Conservation (phyloP, 179 eudicot genomes). For the Patellifolia procumbens region DNA sequence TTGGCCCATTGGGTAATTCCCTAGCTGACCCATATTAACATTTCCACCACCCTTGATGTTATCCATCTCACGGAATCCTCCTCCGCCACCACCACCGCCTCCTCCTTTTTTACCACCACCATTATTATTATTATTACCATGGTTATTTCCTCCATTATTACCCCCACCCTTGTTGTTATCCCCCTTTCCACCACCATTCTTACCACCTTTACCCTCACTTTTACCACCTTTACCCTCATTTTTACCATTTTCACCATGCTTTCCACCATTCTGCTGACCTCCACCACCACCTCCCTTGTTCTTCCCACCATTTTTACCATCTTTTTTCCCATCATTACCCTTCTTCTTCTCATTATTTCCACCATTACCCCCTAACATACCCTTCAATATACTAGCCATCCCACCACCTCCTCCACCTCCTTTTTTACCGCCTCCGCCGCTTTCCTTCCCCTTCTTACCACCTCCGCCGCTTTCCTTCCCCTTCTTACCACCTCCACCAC, state of each 20-base stretch:
- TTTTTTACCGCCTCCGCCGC: neutral
- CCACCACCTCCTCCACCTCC: conserved; percentile 1
- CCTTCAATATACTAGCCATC: neutral
- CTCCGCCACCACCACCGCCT: conserved; percentile 16
- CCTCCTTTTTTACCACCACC: conserved; percentile 31
- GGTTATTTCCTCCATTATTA: neutral
- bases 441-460: neutral
- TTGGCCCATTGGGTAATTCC: conserved; percentile 48
- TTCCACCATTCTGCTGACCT: too few relatives aligned
- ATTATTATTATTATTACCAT: conserved; percentile 29
- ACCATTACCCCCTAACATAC: conserved; percentile 10
- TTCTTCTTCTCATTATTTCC: neutral
- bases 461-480: neutral
- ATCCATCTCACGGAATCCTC: too few relatives aligned
- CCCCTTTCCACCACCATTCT: neutral
- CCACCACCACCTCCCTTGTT: neutral
- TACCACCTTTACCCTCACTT: neutral
- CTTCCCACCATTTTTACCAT: neutral
- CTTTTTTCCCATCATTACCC: neutral
- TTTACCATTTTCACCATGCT: neutral
- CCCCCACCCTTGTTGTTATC: neutral
- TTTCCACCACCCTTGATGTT: conserved; percentile 45
- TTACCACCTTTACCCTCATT: neutral
- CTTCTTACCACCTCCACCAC: neutral
- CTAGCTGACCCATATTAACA: conserved; percentile 46